A percentile compares a stretch with the other conserved stretches of the same genome.
Evolutionary conservation across 2,329 filamentous ascomycete genomes (phyloP).

Genomic region (Colletotrichum magnum): DNA sequence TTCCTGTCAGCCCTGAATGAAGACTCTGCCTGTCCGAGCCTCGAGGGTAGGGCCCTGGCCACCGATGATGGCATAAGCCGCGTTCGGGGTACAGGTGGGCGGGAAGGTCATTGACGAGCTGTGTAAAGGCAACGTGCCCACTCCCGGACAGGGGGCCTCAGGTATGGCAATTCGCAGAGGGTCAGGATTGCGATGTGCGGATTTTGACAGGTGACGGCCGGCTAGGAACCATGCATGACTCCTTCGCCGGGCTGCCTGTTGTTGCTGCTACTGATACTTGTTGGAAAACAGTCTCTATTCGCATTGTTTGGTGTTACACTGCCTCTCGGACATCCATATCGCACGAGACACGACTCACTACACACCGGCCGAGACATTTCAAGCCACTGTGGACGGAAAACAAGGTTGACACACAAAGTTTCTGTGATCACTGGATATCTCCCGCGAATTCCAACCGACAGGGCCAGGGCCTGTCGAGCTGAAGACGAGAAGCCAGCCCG

Average conservation of each 20-base stretch:
- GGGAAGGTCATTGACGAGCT: conserved; percentile 19
- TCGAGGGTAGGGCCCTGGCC: conserved; percentile 19
- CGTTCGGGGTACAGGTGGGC: conserved; percentile 9
- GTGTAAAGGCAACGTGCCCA: conserved; percentile 14
- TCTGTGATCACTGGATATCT: not conserved
- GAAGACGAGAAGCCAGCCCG: conserved; percentile 19
- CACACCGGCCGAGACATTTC: conserved; percentile 26
- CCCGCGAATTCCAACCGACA: conserved; percentile 20
- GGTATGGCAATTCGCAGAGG: conserved; percentile 26
- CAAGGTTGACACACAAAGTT: conserved; percentile 20
- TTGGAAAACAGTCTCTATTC: not conserved
- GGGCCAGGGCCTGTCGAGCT: conserved; percentile 22
- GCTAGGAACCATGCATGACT: not conserved
- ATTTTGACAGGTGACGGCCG: conserved; percentile 23
- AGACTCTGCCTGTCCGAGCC: not conserved
- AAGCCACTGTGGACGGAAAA: not conserved
- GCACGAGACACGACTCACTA: conserved; percentile 18
- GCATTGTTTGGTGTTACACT: conserved; percentile 6
- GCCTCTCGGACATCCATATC: conserved; percentile 14
- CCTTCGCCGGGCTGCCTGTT: not conserved
- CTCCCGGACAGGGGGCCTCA: conserved; percentile 20
- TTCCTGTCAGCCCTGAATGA: not conserved
- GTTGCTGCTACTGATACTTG: not conserved
- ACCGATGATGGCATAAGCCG: conserved; percentile 31
- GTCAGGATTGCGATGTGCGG: conserved; percentile 28